These are phyloP conservation scores for Gonapodya prolifera DNA, from an alignment of 192 early-diverging fungal species.

Conservation along the genomic window DNA sequence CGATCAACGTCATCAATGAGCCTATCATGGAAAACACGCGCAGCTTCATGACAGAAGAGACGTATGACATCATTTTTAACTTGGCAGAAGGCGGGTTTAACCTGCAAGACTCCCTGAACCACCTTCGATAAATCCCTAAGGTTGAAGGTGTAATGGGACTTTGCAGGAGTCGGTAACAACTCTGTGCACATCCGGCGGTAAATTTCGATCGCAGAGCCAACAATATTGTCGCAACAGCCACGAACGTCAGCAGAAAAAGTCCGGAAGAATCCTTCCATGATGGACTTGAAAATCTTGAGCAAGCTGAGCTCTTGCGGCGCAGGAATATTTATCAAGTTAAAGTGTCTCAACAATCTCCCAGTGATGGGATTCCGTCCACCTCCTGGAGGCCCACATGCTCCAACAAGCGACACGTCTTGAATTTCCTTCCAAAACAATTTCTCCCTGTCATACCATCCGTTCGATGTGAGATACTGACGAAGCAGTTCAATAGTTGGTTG, in stretches of 20 bases:
- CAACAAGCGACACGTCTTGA: slow-evolving; percentile 51
- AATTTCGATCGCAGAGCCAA: slow-evolving; percentile 30
- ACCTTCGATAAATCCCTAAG: slow-evolving; percentile 45
- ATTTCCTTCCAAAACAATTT: slow-evolving; percentile 56
- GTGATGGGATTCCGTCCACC: slow-evolving; percentile 40
- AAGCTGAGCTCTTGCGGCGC: slow-evolving; percentile 42
- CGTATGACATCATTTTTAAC: slow-evolving; percentile 40
- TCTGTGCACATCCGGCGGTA: slow-evolving; percentile 41
- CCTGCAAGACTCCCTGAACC: slow-evolving; percentile 47
- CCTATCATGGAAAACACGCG: slow-evolving; percentile 45
- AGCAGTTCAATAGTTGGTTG: slow-evolving; percentile 42
- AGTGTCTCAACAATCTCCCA: slow-evolving; percentile 39
- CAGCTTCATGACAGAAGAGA: slow-evolving; percentile 41
- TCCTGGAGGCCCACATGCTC: slow-evolving; percentile 51
- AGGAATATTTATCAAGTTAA: slow-evolving; percentile 44
- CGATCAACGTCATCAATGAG: slow-evolving; percentile 37
- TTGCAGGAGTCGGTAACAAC: slow-evolving; percentile 46
- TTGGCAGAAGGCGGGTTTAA: slow-evolving; percentile 36
- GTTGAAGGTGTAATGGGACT: slow-evolving; percentile 57
- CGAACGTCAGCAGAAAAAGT: slow-evolving; percentile 34
- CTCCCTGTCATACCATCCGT: slow-evolving; percentile 47
- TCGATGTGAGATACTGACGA: slow-evolving; percentile 44
- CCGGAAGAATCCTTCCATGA: slow-evolving; percentile 39
- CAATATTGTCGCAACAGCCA: slow-evolving; percentile 38
- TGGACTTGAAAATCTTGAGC: slow-evolving; percentile 42